Conservation (phyloP, 2,329 filamentous ascomycete genomes). For the Alternaria brassicae region DNA sequence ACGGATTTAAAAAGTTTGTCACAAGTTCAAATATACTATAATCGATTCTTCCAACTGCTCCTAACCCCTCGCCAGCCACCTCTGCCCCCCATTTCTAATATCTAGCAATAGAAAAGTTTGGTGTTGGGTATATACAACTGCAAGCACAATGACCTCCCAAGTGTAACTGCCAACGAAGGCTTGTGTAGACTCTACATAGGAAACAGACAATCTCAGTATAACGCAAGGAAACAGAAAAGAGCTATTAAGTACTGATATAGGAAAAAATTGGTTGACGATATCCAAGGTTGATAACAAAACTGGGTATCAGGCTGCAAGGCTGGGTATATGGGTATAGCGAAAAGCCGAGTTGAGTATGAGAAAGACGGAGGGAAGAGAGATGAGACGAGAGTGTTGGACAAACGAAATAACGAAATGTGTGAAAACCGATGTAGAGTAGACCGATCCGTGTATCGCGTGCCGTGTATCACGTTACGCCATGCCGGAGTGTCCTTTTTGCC, state of each 20-base stretch:
- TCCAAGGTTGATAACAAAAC: background rate
- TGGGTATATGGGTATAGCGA: conserved; percentile 3
- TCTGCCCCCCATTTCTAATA: background rate
- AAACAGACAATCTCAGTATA: conserved; percentile 1
- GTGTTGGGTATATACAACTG: conserved; percentile 3
- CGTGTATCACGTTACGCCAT: conserved; percentile 15
- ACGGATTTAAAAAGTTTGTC: too few species aligned
- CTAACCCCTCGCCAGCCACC: background rate
- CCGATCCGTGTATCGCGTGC: conserved; percentile 5
- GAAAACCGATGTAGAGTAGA: conserved; percentile 4
- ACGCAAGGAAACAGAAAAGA: background rate
- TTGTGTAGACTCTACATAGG: conserved; percentile 3
- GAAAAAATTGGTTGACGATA: background rate
- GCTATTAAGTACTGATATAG: background rate
- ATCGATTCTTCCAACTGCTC: background rate
- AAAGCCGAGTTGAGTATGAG: conserved; percentile 4
- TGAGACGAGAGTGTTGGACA: conserved; percentile 6
- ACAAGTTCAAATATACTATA: background rate
- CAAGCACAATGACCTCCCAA: conserved; percentile 1
- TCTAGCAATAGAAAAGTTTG: background rate
- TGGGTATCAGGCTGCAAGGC: conserved; percentile 5
- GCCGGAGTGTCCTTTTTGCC: conserved; percentile 5
- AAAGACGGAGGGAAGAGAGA: background rate
- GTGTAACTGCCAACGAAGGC: background rate
- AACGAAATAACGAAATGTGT: conserved; percentile 6